Percentiles rank a stretch among this genome's conserved stretches.
phyloP scores from a whole-genome alignment of 331 rosid species.

The Malus hybrid region DNA sequence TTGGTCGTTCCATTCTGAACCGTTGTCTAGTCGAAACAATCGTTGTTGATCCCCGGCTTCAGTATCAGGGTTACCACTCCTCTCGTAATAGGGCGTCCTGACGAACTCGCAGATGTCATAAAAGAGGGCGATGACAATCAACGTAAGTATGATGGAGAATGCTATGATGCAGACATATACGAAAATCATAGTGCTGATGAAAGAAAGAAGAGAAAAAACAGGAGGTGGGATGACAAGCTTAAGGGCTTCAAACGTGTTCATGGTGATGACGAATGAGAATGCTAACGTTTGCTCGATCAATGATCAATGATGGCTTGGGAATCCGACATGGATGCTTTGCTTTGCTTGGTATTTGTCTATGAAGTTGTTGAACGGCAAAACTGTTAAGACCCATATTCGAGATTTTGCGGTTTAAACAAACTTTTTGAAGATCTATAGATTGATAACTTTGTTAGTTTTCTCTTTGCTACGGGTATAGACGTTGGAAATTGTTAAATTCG shows the following conservation, averaged over 20 bases:
- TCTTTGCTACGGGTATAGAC: not conserved
- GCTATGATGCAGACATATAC: not conserved
- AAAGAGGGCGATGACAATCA: not conserved
- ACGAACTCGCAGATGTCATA: not conserved
- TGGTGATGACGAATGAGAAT: not conserved
- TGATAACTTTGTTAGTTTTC: not conserved
- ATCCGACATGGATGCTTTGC: not conserved
- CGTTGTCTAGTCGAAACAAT: not conserved
- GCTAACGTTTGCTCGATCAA: not conserved
- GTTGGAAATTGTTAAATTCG: not conserved
- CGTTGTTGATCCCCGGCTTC: not conserved
- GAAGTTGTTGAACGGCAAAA: constrained; percentile 5
- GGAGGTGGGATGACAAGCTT: not conserved
- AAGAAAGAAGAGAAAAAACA: not conserved
- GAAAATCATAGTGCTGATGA: not conserved
- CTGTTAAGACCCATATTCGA: not conserved
- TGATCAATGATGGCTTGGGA: not conserved
- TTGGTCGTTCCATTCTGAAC: not conserved
- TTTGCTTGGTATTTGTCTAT: not conserved
- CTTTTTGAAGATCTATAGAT: not conserved
- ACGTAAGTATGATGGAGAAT: not conserved
- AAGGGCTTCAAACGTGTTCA: not conserved
- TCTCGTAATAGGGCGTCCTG: not conserved
- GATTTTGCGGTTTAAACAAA: not conserved
- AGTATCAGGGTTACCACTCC: not conserved